Base-by-base conservation (phyloP, 2,329 filamentous ascomycete species). In the Nemania bipapillata region DNA sequence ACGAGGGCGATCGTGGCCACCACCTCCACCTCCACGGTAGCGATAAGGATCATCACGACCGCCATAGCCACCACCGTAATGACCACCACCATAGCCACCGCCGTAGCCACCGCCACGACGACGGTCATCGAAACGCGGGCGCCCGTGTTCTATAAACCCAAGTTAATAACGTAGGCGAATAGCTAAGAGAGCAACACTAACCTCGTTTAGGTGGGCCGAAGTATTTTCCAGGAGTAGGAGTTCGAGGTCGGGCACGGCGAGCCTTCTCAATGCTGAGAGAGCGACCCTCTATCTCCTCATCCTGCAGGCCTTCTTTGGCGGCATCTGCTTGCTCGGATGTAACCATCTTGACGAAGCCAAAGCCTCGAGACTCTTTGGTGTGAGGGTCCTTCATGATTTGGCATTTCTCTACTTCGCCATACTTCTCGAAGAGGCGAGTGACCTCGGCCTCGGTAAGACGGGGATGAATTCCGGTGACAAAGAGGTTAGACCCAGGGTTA, bases 371-470 rank as follows among this genome's bases (percentile, higher is more conserved):
- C 83, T 99, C 96, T 84, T 97, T 97, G 78, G 93, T 96, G 83
- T 99, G 96, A 70, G 96, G 96, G 79, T 99, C 96, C 78, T 95
- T 90, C 96, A 99, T 99, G 84, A 99, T 99, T 82, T 97, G 96
- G 85, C 95, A 98, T 84, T 96, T 98, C 84, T 98, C 95, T 60
- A 99, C 96, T 80, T 97, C 94, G 75, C 96, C 96, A 78, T 98
- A 98, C 84, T 98, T 99, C 84, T 97, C 94, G 79, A 99, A 99
- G 74, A 99, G 90, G 80, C 94, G 94, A 63, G 92, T 92, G 70
- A 99, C 93, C 79, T 98, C 96, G 17, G 90, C 88, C 81, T 99
- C 96, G 55, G 88, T 90, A 74, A 99, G 88, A 77, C 92, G 92
- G 66, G 96, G 96, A 81, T 98, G 94, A 74, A 99, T 99, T 76